These are phyloP conservation scores for Turnera subulata DNA, from an alignment of 345 rosid genomes.

Conservation along the genomic window DNA sequence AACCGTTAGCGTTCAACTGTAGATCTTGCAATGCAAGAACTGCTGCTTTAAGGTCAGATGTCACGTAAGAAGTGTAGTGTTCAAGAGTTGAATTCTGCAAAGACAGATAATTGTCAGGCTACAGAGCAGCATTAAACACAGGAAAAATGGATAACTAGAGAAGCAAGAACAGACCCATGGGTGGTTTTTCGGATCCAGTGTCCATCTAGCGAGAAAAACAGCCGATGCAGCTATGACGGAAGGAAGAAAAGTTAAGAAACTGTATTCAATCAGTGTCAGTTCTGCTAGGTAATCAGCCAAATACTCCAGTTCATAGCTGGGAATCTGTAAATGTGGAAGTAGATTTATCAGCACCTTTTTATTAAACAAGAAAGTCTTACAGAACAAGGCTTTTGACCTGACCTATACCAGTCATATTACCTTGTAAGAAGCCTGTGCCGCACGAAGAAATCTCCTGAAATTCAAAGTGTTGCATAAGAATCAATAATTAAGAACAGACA, in stretches of 20 bases:
- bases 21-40: constrained; percentile 62
- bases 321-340: constrained; percentile 41
- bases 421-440: too few species aligned
- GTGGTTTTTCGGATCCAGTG: constrained; percentile 65
- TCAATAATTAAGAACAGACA: constrained; percentile 11
- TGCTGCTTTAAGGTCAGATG: constrained; percentile 49
- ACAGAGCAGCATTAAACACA: neutral
- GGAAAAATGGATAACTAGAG: neutral
- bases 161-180: constrained; percentile 66
- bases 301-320: constrained; percentile 67
- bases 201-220: constrained; percentile 91
- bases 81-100: constrained; percentile 82
- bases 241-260: constrained; percentile 67
- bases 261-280: constrained; percentile 57
- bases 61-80: constrained; percentile 63
- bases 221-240: constrained; percentile 88
- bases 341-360: too few species aligned
- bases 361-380: too few species aligned
- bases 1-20: constrained; percentile 56
- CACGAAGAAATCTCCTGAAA: too few species aligned
- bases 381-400: too few species aligned
- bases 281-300: constrained; percentile 79
- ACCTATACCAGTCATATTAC: too few species aligned
- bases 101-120: constrained; percentile 5
- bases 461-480: too few species aligned